Percentiles rank a stretch among this genome's conserved stretches.
phyloP scores from a whole-genome alignment of 1,284 basidiomycete genomes.

The Wallemia hederae region DNA sequence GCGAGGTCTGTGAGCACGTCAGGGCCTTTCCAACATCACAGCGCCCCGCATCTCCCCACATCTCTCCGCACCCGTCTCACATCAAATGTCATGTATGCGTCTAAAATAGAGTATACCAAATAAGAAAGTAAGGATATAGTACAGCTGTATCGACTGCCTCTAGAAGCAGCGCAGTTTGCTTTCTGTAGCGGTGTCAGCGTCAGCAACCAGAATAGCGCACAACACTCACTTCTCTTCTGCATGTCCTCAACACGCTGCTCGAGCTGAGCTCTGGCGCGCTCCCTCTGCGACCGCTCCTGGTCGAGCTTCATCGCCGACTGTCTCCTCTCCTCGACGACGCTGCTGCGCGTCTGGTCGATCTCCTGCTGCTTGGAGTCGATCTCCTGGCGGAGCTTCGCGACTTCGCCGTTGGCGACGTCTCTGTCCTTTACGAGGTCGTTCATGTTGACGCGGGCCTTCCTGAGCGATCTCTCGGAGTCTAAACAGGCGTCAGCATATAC shows the following conservation, averaged over 20 bases:
- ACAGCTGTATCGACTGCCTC: too few species aligned
- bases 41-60: too few species aligned
- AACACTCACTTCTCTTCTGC: slow-evolving; percentile 19
- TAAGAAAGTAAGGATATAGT: too few species aligned
- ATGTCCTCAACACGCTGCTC: slow-evolving; percentile 59
- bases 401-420: slow-evolving; percentile 33
- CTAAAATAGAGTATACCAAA: too few species aligned
- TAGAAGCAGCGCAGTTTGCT: slow-evolving; percentile 1
- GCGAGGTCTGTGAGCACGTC: too few species aligned
- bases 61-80: too few species aligned
- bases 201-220: neutral
- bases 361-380: slow-evolving; percentile 44
- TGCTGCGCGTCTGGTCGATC: slow-evolving; percentile 39
- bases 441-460: slow-evolving; percentile 65
- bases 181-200: neutral
- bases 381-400: slow-evolving; percentile 34
- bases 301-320: slow-evolving; percentile 44
- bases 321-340: slow-evolving; percentile 55
- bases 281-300: slow-evolving; percentile 52
- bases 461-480: slow-evolving; percentile 23
- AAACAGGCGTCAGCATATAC: neutral
- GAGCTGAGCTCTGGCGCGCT: slow-evolving; percentile 47
- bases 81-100: too few species aligned
- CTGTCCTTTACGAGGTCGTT: slow-evolving; percentile 58
- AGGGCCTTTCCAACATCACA: too few species aligned